Base-by-base conservation (phyloP, 441 rosid species). In the Breynia disticha region DNA sequence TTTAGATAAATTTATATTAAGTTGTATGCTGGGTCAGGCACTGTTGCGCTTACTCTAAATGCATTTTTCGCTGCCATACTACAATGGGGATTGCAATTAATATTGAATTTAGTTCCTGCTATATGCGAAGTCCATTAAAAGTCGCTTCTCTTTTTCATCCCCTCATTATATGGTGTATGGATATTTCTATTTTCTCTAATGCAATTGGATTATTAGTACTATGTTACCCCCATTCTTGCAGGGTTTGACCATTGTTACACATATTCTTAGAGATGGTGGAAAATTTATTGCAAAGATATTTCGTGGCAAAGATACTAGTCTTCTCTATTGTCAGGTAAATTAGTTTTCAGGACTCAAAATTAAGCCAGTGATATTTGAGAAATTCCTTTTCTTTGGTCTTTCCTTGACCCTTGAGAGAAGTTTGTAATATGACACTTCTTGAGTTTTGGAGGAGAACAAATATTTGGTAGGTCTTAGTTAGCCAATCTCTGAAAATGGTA, bases 231-330 rank as follows among this genome's bases (percentile, higher is more conserved):
- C 16, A 62, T 69, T 46, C 16, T 64, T 73, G 50, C 74, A 93
- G 96, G 99, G 95, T 45, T 77, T 89, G 71, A 94, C 97, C 1
- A 78, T 89, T 69, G 96, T 87, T 55, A 71, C 94, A 37, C 96
- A 87, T 69, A 60, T 94, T 43, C 97, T 84, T 59, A 80, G 76
- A 79, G 86, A 77, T 75, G 97, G 94, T 64, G 99, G 97, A 28
- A 85, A 79, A 64, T 89, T 85, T 61, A 83, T 94, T 20, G 87
- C 97, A 9, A 89, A 89, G 70, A 83, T 94, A 67, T 94, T 94
- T 71, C 95, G 99, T 37, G 97, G 97, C 62, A 94, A 94, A 72
- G 99, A 94, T 79, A 89, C 97, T 5, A 85, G 94, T 76, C 96
- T 94, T 49, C 76, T 94, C 20, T 94, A 89, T 62, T 80, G 90